Evolutionary conservation across 768 basidiomycete genomes (phyloP), one percentile per base, ranked within the genome.

Genomic region (Ramaria sp.): DNA sequence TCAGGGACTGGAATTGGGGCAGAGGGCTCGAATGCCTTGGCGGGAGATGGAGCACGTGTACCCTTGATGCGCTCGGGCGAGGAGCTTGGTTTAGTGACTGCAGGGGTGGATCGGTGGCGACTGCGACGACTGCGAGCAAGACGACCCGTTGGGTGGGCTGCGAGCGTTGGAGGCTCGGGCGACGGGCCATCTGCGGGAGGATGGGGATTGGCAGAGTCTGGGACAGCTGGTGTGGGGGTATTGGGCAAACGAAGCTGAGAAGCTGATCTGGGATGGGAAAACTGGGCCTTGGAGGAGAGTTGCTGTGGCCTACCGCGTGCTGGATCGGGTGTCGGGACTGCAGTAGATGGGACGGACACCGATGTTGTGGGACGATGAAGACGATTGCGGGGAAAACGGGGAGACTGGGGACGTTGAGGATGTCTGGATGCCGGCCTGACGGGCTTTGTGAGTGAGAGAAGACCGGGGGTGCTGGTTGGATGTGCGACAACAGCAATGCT

Each of bases 91-190:
- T 46, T 33, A n/a, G 22, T 3, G 48, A 30, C 34, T 30, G 55
- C 20, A 19, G 55, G 47, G 22, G 55, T 48, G 22, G 55, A 57
- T n/a, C 47, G 49, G 27, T 57, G 55, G n/a, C 55, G 55, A 38
- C 27, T 48, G 37, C 55, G 55, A 37, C 55, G 55, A 43, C 37
- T 39, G 39, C 53, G 53, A 9, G 42, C 42, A 7, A 43, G 42
- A 43, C 42, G 42, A 19, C 39, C 38, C 1, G n/a, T 45, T 0
- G 53, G 31, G 6, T 54, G 53, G 42, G 53, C 42, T 19, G 10
- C 53, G 11, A 43, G 19, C 4, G 53, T 41, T 15, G 41, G 17
- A 30, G 53, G 41, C 22, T 43, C 7, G 20, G 42, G 42, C 2
- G 53, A 22, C 0, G 31, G 53, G 53, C 19, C 42, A 6, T 24